Base-by-base conservation (phyloP, 2,329 filamentous ascomycete genomes). In the Monascus ruber region DNA sequence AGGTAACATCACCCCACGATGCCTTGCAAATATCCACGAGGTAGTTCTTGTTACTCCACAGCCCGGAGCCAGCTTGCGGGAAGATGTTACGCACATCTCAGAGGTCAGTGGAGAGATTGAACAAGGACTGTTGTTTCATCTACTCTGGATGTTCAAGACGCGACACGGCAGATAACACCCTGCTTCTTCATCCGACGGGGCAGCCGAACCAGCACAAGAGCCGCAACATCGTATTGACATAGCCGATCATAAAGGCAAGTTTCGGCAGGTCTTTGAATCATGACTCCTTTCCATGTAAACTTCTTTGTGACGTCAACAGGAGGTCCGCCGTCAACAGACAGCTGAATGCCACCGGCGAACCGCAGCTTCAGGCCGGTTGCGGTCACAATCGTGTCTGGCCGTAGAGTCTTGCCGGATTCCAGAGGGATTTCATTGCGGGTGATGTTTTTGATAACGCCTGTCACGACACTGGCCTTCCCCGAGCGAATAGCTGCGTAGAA, bases 401-500 rank as follows among this genome's bases (percentile, higher is more conserved):
- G 37, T 25, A 54, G 36, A 29, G 34, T n/a, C 17, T 51, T 29
- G 31, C 64, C 64, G 6, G 53, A 59, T n/a, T 53, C 47, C 6
- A 73, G 55, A 32, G 59, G 54, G 43, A 74, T 70, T 35, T 62
- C 61, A 38, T 65, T 53, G 5, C 57, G 47, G 1, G 60, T 66
- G 6, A 74, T 61, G 25, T 48, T 60, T 28, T 65, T 55, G 51
- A 74, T 72, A 5, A 53, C 60, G 36, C 62, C 70, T 4, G 71
- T 74, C 5, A 64, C 66, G 17, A 74, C 57, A 32, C 59, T 56
- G 1, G 65, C 66, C 35, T 64, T 66, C 11, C 69, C 70, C 6
- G 55, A 48, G 11, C 62, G 59, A 32, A 74, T 58, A 31, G 59
- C 59, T 25, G 64, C 54, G 59, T 70, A 74, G 54, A 73, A 74